Percentiles rank a stretch among this genome's conserved stretches.
Conservation (phyloP, 805 yeast species). For the Debaryomyces hansenii region DNA sequence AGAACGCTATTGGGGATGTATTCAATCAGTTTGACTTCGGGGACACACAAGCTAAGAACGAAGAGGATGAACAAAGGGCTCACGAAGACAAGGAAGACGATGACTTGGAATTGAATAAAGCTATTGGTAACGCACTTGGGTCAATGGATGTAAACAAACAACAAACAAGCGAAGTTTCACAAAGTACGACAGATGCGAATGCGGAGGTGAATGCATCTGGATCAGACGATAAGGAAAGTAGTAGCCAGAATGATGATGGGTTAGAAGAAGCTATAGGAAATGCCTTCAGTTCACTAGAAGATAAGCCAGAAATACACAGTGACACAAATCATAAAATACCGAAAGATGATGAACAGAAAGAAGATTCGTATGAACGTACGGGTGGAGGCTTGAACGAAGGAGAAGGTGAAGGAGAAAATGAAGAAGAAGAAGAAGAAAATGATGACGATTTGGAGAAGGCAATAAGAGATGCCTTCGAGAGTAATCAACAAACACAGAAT, state of each 20-base stretch:
- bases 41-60: neutral
- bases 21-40: conserved; percentile 10
- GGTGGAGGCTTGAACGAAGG: neutral
- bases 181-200: neutral
- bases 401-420: neutral
- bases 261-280: conserved; percentile 33
- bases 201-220: neutral
- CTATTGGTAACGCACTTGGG: conserved; percentile 21
- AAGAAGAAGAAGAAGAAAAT: neutral
- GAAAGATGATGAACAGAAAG: no score
- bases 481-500: neutral
- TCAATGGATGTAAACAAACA: neutral
- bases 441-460: conserved; percentile 30
- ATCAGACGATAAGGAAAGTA: neutral
- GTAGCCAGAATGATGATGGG: neutral
- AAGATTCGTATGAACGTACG: no score
- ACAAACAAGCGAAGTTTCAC: neutral
- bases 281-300: conserved; percentile 23
- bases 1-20: conserved; percentile 32
- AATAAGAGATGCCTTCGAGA: conserved; percentile 38
- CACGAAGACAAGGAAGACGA: conserved; percentile 10
- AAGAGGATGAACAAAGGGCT: neutral
- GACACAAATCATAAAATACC: neutral
- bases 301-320: neutral
- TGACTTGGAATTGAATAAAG: conserved; percentile 13